Evolutionary conservation across 2,329 filamentous ascomycete species (phyloP).

Genomic region (Verticillium longisporum): DNA sequence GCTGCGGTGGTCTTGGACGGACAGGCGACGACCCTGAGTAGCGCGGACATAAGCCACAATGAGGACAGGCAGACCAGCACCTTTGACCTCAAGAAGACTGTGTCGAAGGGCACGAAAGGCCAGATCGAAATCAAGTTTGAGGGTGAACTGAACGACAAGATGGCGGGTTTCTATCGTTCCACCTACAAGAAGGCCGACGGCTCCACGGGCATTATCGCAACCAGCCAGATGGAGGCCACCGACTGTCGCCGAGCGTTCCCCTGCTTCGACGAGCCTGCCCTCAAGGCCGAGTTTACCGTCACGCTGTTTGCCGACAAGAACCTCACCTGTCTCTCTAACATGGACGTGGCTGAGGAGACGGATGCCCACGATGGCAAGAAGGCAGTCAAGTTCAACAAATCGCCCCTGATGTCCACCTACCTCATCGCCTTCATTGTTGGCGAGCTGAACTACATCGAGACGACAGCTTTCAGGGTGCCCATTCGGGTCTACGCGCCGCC

Average conservation of each 20-base stretch:
- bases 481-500: conserved; percentile 91
- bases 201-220: conserved; percentile 73
- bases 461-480: conserved; percentile 82
- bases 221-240: conserved; percentile 93
- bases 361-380: conserved; percentile 47
- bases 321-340: conserved; percentile 90
- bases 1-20: conserved; percentile 21
- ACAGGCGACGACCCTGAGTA: conserved; percentile 44
- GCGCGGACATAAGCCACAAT: conserved; percentile 63
- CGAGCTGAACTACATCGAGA: conserved; percentile 90
- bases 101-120: conserved; percentile 71
- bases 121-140: conserved; percentile 57
- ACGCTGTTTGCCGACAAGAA: conserved; percentile 87
- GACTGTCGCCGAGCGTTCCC: conserved; percentile 90
- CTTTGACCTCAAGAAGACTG: conserved; percentile 66
- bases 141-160: conserved; percentile 81
- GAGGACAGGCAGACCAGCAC: conserved; percentile 75
- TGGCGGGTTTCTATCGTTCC: conserved; percentile 96
- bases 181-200: conserved; percentile 84
- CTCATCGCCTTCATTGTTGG: conserved; percentile 90
- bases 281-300: conserved; percentile 89
- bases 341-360: conserved; percentile 81
- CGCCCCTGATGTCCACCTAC: conserved; percentile 93
- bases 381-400: conserved; percentile 85
- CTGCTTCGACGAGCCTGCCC: conserved; percentile 90